Percentiles rank a stretch among this genome's conserved stretches.
Evolutionary conservation across 1,139 yeast species (phyloP).

Genomic region (Hyphopichia burtonii): DNA sequence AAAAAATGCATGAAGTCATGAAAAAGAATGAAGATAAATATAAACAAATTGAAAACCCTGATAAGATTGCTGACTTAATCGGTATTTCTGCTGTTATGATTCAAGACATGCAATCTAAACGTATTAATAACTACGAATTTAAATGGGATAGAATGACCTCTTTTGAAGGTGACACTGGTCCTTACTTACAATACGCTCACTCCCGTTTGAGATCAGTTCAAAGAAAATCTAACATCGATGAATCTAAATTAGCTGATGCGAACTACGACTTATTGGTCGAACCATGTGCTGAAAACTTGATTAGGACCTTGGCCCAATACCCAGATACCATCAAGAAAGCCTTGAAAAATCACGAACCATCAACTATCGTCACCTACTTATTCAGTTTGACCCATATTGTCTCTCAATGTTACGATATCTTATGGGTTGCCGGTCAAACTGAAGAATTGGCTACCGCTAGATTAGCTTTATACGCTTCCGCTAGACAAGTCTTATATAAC

Average conservation of each 20-base stretch:
- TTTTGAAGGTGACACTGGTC: slow-evolving; percentile 99
- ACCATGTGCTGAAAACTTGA: slow-evolving; percentile 68
- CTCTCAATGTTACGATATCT: slow-evolving; percentile 89
- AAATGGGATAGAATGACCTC: slow-evolving; percentile 99
- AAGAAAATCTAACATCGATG: slow-evolving; percentile 67
- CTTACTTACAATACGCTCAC: slow-evolving; percentile 97
- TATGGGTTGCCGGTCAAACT: slow-evolving; percentile 98
- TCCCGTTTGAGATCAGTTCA: slow-evolving; percentile 94
- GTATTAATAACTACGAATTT: slow-evolving; percentile 93
- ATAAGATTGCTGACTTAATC: slow-evolving; percentile 89
- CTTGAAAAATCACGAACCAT: slow-evolving; percentile 83
- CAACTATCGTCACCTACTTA: slow-evolving; percentile 90
- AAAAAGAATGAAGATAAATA: slow-evolving; percentile 88
- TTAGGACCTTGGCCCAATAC: slow-evolving; percentile 82
- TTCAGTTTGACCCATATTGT: slow-evolving; percentile 92
- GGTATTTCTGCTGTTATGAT: slow-evolving; percentile 99
- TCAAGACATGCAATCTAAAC: slow-evolving; percentile 98
- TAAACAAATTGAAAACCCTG: slow-evolving; percentile 93
- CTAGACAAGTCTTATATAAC: slow-evolving; percentile 84
- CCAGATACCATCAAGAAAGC: slow-evolving; percentile 91
- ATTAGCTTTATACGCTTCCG: slow-evolving; percentile 86
- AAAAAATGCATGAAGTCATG: slow-evolving; percentile 97
- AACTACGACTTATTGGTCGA: slow-evolving; percentile 73
- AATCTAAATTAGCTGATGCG: slow-evolving; percentile 53
- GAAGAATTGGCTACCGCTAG: slow-evolving; percentile 87